Evolutionary conservation across 768 basidiomycete genomes (phyloP).

Genomic region (Cubamyces lactineus): DNA sequence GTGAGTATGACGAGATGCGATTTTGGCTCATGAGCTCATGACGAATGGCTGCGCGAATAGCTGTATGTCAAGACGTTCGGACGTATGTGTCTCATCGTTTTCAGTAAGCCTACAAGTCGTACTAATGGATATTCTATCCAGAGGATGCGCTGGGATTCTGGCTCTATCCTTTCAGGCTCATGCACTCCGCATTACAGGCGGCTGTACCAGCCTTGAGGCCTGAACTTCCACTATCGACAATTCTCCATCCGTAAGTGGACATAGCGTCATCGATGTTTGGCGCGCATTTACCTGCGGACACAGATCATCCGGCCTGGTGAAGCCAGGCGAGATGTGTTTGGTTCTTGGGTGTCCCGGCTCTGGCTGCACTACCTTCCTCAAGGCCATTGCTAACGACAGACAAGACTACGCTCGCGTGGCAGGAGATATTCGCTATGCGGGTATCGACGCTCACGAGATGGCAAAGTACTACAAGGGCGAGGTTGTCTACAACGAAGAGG

Average conservation of each 20-base stretch:
- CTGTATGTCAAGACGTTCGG: slow-evolving; percentile 63
- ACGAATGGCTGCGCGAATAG: slow-evolving; percentile 35
- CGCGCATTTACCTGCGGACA: background rate
- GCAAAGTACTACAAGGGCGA: slow-evolving; percentile 76
- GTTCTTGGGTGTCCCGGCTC: slow-evolving; percentile 83
- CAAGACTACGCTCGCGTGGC: slow-evolving; percentile 61
- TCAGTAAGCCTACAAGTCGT: background rate
- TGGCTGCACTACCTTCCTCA: slow-evolving; percentile 87
- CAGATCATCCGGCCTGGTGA: slow-evolving; percentile 68
- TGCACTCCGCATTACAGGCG: slow-evolving; percentile 47
- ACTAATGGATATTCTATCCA: slow-evolving; percentile 26
- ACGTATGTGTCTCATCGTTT: slow-evolving; percentile 40
- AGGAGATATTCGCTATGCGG: slow-evolving; percentile 83
- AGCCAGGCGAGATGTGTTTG: slow-evolving; percentile 86
- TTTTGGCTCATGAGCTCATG: background rate
- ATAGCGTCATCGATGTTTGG: background rate
- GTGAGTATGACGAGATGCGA: slow-evolving; percentile 35
- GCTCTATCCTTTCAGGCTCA: slow-evolving; percentile 51
- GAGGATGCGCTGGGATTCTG: slow-evolving; percentile 59
- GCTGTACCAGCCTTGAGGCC: slow-evolving; percentile 41
- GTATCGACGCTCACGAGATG: slow-evolving; percentile 78
- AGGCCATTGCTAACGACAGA: slow-evolving; percentile 78
- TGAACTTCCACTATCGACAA: slow-evolving; percentile 48
- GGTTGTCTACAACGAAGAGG: slow-evolving; percentile 79
- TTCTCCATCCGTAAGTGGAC: slow-evolving; percentile 57